Conservation (phyloP, 1,284 basidiomycete genomes). For the Cystobasidium pallidum region DNA sequence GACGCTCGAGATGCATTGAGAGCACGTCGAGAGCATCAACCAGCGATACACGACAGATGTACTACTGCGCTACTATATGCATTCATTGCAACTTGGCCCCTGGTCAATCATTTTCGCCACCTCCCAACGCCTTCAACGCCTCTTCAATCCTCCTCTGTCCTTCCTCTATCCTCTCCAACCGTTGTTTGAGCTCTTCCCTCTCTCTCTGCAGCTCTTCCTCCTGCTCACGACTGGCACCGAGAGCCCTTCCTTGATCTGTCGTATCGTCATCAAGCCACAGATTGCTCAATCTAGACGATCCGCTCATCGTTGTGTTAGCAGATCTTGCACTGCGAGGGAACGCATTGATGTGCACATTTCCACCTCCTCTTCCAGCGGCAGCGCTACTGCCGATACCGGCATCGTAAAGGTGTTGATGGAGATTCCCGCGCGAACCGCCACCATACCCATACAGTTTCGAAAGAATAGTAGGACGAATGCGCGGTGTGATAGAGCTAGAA, state of each 20-base stretch:
- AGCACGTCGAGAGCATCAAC: too few relatives aligned
- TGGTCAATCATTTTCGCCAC: slow-evolving; percentile 18
- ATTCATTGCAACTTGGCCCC: too few relatives aligned
- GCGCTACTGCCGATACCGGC: neutral
- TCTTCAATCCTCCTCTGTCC: slow-evolving; percentile 44
- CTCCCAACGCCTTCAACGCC: slow-evolving; percentile 35
- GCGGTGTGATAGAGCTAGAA: slow-evolving; percentile 21
- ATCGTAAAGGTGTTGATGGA: neutral
- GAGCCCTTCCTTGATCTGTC: neutral
- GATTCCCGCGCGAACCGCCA: neutral
- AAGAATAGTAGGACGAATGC: slow-evolving; percentile 38
- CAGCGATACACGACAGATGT: too few relatives aligned
- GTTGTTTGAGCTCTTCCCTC: slow-evolving; percentile 17
- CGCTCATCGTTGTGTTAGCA: neutral
- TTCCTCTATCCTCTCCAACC: slow-evolving; percentile 43
- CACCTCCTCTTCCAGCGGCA: neutral
- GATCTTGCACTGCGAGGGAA: neutral
- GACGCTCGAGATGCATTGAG: too few relatives aligned
- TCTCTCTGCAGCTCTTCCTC: slow-evolving; percentile 25
- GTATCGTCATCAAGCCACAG: neutral
- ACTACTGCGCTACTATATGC: too few relatives aligned
- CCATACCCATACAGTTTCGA: slow-evolving; percentile 38
- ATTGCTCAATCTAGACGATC: neutral
- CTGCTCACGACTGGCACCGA: too few relatives aligned
- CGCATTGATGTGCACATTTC: too few relatives aligned